Conservation (phyloP, 2,329 filamentous ascomycete species). For the Teratosphaeria pseudoeucalypti region DNA sequence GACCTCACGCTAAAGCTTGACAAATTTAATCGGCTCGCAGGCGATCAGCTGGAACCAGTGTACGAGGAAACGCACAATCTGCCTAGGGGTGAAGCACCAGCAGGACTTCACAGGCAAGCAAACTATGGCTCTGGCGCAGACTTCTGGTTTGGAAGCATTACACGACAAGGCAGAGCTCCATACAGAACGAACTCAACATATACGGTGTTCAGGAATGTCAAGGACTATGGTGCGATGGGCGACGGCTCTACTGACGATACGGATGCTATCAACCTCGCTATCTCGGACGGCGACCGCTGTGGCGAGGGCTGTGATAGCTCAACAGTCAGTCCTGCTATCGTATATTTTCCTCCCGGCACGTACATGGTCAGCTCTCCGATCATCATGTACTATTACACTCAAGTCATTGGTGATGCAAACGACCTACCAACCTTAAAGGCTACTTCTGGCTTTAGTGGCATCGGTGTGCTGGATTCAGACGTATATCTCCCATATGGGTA, state of each 20-base stretch:
- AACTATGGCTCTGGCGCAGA: slow-evolving; percentile 20
- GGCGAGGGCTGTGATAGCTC: slow-evolving; percentile 3
- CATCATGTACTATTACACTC: slow-evolving; percentile 83
- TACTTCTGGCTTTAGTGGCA: slow-evolving; percentile 20
- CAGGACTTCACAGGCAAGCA: slow-evolving; percentile 12
- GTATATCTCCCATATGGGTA: slow-evolving; percentile 23
- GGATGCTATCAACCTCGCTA: slow-evolving; percentile 32
- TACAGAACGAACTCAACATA: slow-evolving; percentile 32
- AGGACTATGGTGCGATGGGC: slow-evolving; percentile 36
- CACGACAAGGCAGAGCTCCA: slow-evolving; percentile 30
- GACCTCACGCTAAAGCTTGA: slow-evolving; percentile 9
- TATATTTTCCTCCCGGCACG: slow-evolving; percentile 85
- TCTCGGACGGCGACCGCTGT: slow-evolving; percentile 21
- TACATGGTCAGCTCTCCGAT: slow-evolving; percentile 73
- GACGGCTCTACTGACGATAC: slow-evolving; percentile 76
- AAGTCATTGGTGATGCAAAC: slow-evolving; percentile 73
- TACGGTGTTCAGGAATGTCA: slow-evolving; percentile 40
- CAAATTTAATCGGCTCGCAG: slow-evolving; percentile 1
- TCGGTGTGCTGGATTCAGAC: slow-evolving; percentile 24
- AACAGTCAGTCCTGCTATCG: slow-evolving; percentile 56
- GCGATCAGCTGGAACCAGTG: slow-evolving; percentile 1
- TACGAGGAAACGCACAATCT: slow-evolving; percentile 1
- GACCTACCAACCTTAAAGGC: slow-evolving; percentile 51
- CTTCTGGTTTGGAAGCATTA: slow-evolving; percentile 34
- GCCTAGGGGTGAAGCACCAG: slow-evolving; percentile 1